These are phyloP conservation scores for Tuber calosporum DNA, from an alignment of 495 filamentous ascomycete species.

Conservation along the genomic window DNA sequence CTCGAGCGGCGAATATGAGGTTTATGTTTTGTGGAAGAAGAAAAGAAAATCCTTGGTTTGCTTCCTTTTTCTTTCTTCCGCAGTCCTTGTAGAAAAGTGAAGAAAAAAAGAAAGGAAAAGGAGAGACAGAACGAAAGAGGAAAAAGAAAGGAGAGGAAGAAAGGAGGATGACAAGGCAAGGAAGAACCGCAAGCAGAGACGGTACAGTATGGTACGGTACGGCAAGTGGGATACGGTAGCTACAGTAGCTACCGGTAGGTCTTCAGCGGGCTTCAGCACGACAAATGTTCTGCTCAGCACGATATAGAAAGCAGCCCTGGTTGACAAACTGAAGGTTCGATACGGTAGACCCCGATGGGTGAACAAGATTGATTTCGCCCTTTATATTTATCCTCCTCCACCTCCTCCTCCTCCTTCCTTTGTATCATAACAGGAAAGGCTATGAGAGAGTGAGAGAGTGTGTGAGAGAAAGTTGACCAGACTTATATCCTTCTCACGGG, in stretches of 20 bases:
- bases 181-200: background rate
- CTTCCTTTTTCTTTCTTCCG: background rate
- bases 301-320: background rate
- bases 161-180: background rate
- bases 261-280: background rate
- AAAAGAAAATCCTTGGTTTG: background rate
- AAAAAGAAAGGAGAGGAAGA: background rate
- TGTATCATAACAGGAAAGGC: background rate
- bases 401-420: too few species aligned
- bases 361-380: background rate
- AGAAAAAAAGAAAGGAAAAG: background rate
- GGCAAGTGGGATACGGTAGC: background rate
- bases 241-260: background rate
- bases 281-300: background rate
- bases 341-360: background rate
- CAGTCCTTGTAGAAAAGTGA: background rate
- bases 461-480: background rate
- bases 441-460: background rate
- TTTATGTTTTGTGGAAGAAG: background rate
- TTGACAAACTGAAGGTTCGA: background rate
- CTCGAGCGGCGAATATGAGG: background rate
- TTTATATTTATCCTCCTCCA: background rate
- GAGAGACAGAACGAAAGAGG: background rate
- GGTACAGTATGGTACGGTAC: background rate
- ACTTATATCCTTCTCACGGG: background rate